phyloP scores from a whole-genome alignment of 2,329 filamentous ascomycete genomes.

The Nemania sp. region DNA sequence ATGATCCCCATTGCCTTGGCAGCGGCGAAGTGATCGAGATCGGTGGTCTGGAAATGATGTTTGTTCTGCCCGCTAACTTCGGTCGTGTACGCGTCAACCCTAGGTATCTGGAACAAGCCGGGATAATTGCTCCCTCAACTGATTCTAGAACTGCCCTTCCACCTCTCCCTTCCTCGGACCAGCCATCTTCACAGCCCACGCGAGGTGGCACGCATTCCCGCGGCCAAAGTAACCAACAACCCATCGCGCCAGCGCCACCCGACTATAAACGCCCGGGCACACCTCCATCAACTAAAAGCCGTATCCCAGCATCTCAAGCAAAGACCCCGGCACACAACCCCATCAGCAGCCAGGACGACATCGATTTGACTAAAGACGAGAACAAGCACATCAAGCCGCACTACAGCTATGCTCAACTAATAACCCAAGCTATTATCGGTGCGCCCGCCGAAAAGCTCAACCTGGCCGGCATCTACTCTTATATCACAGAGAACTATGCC shows the following conservation, averaged over 20 bases:
- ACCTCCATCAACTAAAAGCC: slow-evolving; percentile 62
- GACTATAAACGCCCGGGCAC: slow-evolving; percentile 72
- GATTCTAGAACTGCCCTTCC: slow-evolving; percentile 49
- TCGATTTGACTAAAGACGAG: slow-evolving; percentile 84
- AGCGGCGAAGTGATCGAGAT: slow-evolving; percentile 95
- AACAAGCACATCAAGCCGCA: slow-evolving; percentile 94
- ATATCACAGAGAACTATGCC: slow-evolving; percentile 89
- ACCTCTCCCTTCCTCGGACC: slow-evolving; percentile 46
- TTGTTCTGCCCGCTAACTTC: slow-evolving; percentile 85
- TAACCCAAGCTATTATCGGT: slow-evolving; percentile 93
- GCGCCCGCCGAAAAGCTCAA: slow-evolving; percentile 90
- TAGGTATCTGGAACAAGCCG: slow-evolving; percentile 76
- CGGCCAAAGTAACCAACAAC: slow-evolving; percentile 55
- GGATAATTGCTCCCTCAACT: slow-evolving; percentile 52
- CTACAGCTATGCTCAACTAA: slow-evolving; percentile 96
- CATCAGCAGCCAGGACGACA: slow-evolving; percentile 62
- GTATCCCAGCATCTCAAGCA: slow-evolving; percentile 49
- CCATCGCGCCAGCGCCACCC: slow-evolving; percentile 69
- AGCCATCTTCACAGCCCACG: slow-evolving; percentile 42
- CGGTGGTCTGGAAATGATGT: slow-evolving; percentile 97
- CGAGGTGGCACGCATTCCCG: slow-evolving; percentile 45
- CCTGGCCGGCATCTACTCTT: slow-evolving; percentile 91
- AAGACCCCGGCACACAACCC: slow-evolving; percentile 57
- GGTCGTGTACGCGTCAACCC: slow-evolving; percentile 75
- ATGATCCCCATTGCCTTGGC: slow-evolving; percentile 71